A percentile compares a stretch with the other conserved stretches of the same genome.
phyloP scores from a whole-genome alignment of 352 stramenopile genomes.

The Phytophthora lateralis region DNA sequence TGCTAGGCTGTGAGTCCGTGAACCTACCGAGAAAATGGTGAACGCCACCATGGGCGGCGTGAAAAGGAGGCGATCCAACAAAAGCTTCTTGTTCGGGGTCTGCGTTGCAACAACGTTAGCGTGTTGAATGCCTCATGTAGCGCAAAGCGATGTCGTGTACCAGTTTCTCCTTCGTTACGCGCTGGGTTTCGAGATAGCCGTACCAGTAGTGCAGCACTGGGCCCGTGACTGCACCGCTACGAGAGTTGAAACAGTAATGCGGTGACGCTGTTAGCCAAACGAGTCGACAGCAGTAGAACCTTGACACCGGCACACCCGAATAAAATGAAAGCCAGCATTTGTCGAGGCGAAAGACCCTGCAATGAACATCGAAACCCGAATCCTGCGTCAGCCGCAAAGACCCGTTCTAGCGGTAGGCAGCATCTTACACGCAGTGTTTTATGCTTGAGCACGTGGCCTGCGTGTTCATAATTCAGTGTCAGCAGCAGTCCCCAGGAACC shows the following conservation, averaged over 20 bases:
- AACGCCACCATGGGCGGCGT: constrained; percentile 72
- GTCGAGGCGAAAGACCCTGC: constrained; percentile 63
- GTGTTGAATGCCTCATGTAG: neutral
- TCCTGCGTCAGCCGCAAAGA: neutral
- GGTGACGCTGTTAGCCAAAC: neutral
- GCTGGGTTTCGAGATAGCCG: constrained; percentile 65
- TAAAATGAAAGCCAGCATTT: constrained; percentile 73
- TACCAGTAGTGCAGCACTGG: constrained; percentile 79
- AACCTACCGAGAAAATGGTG: constrained; percentile 67
- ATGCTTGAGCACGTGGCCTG: constrained; percentile 72
- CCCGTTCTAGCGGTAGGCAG: neutral
- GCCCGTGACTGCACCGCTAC: constrained; percentile 57
- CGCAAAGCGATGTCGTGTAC: constrained; percentile 25
- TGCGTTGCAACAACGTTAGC: constrained; percentile 16
- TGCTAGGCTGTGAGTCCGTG: neutral
- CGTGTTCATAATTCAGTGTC: neutral
- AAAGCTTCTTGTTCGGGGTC: constrained; percentile 78
- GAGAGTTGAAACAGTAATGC: neutral
- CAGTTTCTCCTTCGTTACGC: constrained; percentile 68
- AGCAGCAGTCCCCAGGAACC: neutral
- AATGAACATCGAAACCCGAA: constrained; percentile 4
- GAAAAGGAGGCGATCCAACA: constrained; percentile 69
- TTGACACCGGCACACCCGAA: constrained; percentile 50
- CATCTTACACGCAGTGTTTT: constrained; percentile 60
- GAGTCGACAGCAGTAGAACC: neutral